Evolutionary conservation across 495 filamentous ascomycete species (phyloP), one percentile per base, ranked within the genome.

Genomic region (Aspergillus wentii): DNA sequence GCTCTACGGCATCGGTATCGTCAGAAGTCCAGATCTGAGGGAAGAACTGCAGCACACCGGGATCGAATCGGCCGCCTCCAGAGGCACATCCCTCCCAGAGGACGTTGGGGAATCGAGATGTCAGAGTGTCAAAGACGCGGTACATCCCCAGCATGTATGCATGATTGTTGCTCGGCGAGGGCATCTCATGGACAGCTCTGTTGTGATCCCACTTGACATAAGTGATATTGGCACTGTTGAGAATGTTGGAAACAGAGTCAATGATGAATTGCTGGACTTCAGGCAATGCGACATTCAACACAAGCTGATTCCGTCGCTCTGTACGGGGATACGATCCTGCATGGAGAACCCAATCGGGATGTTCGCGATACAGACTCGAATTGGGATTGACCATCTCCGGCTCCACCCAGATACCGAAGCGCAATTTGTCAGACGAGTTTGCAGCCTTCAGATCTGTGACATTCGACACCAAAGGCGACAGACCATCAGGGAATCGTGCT

Each of bases 151-250:
- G 56, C 55, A 77, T 74, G 53, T 79, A 75, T 17, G 51, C 55
- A 41, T 79, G 66, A 43, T 66, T 54, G 2, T 53, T 62, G n/a
- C 61, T 51, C 0, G 74, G 72, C 1, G 64, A 69, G 15, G 71
- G 45, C 21, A 61, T 57, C 49, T 79, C 72, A 38, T 75, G 65
- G 20, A 74, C 72, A 1, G 66, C 71, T 7, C 75, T 56, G 46
- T 79, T 79, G 52, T 76, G 72, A 25, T 79, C 75, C 74, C 74
- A 79, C 38, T 79, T 79, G 37, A 79, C 60, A 36, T 77, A 79
- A 19, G 44, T 30, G 31, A 79, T 76, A 16, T 67, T 46, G 1
- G 69, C 69, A 8, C 61, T 67, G 39, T 62, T 51, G 17, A 79
- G 61, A 8, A 79, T 48, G 21, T 54, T 49, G 11, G 70, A 59